Evolutionary conservation across 768 basidiomycete genomes (phyloP).

Genomic region (Amylocystis lapponica): DNA sequence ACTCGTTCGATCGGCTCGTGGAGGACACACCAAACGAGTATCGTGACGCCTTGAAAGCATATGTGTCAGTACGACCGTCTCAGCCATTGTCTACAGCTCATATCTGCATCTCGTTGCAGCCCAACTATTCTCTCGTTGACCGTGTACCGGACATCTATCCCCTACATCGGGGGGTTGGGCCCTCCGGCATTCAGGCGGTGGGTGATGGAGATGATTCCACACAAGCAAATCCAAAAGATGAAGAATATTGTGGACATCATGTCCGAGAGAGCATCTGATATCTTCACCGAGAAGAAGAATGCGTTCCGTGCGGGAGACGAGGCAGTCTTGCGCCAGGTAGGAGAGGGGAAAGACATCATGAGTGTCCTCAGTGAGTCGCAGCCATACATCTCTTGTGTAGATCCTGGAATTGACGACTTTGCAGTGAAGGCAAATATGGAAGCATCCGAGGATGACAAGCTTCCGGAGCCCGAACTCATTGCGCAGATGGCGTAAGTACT

Average conservation of each 20-base stretch:
- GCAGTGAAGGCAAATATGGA: slow-evolving; percentile 38
- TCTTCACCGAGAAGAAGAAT: slow-evolving; percentile 33
- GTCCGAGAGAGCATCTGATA: slow-evolving; percentile 27
- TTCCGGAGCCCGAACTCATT: slow-evolving; percentile 30
- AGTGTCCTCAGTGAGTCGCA: slow-evolving; percentile 26
- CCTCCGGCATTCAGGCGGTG: slow-evolving; percentile 27
- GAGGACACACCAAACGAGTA: slow-evolving; percentile 14
- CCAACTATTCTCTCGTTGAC: slow-evolving; percentile 1
- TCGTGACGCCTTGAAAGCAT: slow-evolving; percentile 18
- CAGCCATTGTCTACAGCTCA: neutral
- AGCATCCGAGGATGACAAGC: slow-evolving; percentile 14
- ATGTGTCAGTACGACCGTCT: slow-evolving; percentile 10
- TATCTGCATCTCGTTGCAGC: neutral
- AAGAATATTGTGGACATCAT: slow-evolving; percentile 32
- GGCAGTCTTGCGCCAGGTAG: slow-evolving; percentile 6
- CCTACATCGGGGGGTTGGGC: slow-evolving; percentile 8
- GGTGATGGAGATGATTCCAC: slow-evolving; percentile 30
- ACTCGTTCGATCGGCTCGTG: slow-evolving; percentile 20
- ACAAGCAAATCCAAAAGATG: slow-evolving; percentile 24
- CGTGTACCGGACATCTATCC: slow-evolving; percentile 12
- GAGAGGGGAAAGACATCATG: slow-evolving; percentile 38
- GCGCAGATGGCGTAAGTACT: slow-evolving; percentile 30
- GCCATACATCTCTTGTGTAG: neutral
- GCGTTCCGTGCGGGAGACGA: slow-evolving; percentile 29
- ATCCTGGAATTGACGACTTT: neutral